Evolutionary conservation across 768 basidiomycete genomes (phyloP), one percentile per base, ranked within the genome.

Genomic region (Agaricus subrufescens): DNA sequence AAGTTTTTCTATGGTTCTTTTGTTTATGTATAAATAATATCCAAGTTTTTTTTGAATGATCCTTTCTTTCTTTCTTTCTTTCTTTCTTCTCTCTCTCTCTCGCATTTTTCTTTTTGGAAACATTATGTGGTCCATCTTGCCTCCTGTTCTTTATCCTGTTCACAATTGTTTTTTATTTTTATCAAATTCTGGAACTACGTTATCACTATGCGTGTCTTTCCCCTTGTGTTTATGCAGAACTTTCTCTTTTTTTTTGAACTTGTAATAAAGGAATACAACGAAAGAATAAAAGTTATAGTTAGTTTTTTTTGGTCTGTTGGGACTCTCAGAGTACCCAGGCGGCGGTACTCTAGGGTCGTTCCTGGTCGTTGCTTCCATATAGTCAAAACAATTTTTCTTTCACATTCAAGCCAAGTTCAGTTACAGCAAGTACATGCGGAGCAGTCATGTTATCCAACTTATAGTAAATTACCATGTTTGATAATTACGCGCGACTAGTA

Each of bases 401-500:
- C 19, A 19, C 19, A 19, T 19, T 19, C 19, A 19, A 19, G 19
- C 19, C 19, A 19, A 19, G 19, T 19, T 19, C 19, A 19, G 11
- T 1, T 34, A 34, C 19, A 15, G 12, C 14, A 42, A 15, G n/a
- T 15, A 42, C n/a, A 9, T 7, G 12, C 7, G 15, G 40, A 42
- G 15, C 15, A 19, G 8, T 42, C 19, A 19, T 19, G 19, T 19
- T 10, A 19, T 42, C 7, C 8, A 1, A 42, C 12, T 15, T 30
- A 26, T 7, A 40, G 25, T 29, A 26, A 19, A 6, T 43, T 39
- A 19, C 19, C 19, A 82, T 64, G 76, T 75, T 0, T 66, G 58
- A 14, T 10, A 30, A 12, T 54, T 38, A 50, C n/a, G 52, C 58
- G 2, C 55, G 59, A 43, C 52, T 50, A 15, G 58, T 53, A 10